These are phyloP conservation scores for Blastomyces parvus DNA, from an alignment of 2,329 filamentous ascomycete genomes.

Conservation along the genomic window DNA sequence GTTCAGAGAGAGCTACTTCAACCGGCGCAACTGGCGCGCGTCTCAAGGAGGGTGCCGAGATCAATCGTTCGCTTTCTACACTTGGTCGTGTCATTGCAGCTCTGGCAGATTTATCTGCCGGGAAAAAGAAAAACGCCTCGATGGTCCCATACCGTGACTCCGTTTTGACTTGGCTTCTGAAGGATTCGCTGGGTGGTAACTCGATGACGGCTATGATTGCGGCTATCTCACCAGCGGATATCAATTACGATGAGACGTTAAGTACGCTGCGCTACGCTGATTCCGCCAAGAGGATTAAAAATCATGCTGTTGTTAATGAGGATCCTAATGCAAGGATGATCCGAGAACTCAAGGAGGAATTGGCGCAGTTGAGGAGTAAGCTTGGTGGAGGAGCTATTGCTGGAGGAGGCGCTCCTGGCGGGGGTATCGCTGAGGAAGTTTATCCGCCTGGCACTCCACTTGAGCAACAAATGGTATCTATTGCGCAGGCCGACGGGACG, in stretches of 20 bases:
- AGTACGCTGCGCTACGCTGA: constrained; percentile 94
- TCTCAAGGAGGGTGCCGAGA: constrained; percentile 94
- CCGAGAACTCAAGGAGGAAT: constrained; percentile 88
- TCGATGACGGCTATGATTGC: constrained; percentile 99
- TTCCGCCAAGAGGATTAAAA: constrained; percentile 98
- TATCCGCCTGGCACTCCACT: constrained; percentile 87
- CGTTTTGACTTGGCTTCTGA: constrained; percentile 89
- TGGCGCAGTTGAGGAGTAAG: constrained; percentile 77
- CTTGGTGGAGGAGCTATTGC: constrained; percentile 51
- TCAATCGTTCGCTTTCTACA: constrained; percentile 93
- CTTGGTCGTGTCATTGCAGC: constrained; percentile 95
- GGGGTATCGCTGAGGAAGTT: constrained; percentile 57
- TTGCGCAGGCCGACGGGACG: constrained; percentile 72
- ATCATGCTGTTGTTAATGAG: constrained; percentile 97
- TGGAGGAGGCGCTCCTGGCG: constrained; percentile 39
- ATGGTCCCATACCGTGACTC: constrained; percentile 96
- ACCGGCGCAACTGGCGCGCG: constrained; percentile 93
- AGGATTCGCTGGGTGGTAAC: constrained; percentile 94
- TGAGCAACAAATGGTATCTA: constrained; percentile 93
- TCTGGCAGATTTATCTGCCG: constrained; percentile 77
- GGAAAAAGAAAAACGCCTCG: constrained; percentile 62
- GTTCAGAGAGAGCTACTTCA: constrained; percentile 93
- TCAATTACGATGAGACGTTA: constrained; percentile 97
- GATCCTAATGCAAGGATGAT: constrained; percentile 99
- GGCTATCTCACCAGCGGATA: constrained; percentile 93